phyloP scores from a whole-genome alignment of 805 yeast species.

The Pichia scutulata region DNA sequence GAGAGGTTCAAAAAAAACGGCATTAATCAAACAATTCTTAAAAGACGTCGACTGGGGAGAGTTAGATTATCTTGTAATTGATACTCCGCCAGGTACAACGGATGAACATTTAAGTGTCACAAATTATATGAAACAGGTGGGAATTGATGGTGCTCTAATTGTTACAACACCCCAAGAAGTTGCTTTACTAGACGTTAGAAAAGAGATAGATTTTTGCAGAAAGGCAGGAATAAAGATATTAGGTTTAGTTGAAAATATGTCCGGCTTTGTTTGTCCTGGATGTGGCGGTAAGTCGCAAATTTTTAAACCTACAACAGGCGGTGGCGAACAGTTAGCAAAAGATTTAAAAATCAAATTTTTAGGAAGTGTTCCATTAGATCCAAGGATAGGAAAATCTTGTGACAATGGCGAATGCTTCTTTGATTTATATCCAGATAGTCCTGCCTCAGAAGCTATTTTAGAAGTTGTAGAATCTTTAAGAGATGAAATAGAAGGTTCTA shows the following conservation, averaged over 20 bases:
- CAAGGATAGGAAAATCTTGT: constrained; percentile 84
- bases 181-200: constrained; percentile 87
- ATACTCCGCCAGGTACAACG: constrained; percentile 98
- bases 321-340: constrained; percentile 76
- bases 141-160: constrained; percentile 90
- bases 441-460: constrained; percentile 80
- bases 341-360: constrained; percentile 73
- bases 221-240: constrained; percentile 81
- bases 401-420: constrained; percentile 81
- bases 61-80: constrained; percentile 79
- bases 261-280: constrained; percentile 95
- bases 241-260: constrained; percentile 95
- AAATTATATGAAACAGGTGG: constrained; percentile 78
- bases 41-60: constrained; percentile 95
- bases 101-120: constrained; percentile 94
- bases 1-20: constrained; percentile 96
- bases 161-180: constrained; percentile 99
- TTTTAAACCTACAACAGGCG: constrained; percentile 94
- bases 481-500: constrained; percentile 6
- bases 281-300: constrained; percentile 87
- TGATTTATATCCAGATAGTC: constrained; percentile 82
- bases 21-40: constrained; percentile 84
- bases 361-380: constrained; percentile 94
- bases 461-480: constrained; percentile 58
- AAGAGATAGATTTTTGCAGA: constrained; percentile 89